A percentile compares a stretch with the other conserved stretches of the same genome.
These are phyloP conservation scores for Zychaea mexicana DNA, from an alignment of 371 early-diverging fungal species.

Conservation along the genomic window DNA sequence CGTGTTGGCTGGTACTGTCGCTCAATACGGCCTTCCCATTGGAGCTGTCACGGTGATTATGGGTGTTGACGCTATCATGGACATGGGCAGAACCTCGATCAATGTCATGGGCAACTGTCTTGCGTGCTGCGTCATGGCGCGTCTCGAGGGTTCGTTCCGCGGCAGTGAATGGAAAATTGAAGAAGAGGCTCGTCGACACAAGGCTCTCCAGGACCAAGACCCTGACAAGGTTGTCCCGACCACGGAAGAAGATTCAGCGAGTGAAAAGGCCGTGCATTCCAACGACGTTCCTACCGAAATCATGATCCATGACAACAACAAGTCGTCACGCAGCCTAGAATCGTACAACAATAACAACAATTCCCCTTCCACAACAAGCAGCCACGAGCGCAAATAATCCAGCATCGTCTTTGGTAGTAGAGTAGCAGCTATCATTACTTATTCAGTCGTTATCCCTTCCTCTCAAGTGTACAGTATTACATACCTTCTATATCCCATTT, in stretches of 20 bases:
- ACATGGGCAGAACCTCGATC: slow-evolving; percentile 78
- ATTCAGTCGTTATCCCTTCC: too few relatives aligned
- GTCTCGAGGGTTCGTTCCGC: slow-evolving; percentile 76
- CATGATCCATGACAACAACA: slow-evolving; percentile 15
- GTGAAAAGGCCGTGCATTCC: neutral
- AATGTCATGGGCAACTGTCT: slow-evolving; percentile 80
- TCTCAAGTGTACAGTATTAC: too few relatives aligned
- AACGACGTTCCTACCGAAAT: slow-evolving; percentile 7
- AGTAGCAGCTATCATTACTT: too few relatives aligned
- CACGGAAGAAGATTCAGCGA: neutral
- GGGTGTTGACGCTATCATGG: slow-evolving; percentile 78
- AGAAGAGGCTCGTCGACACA: slow-evolving; percentile 40
- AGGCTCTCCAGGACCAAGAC: slow-evolving; percentile 48
- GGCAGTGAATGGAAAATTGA: slow-evolving; percentile 50
- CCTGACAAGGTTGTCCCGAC: slow-evolving; percentile 28
- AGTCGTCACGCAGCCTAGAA: neutral
- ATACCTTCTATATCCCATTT: too few relatives aligned
- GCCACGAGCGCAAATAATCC: neutral
- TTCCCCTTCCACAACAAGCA: too few relatives aligned
- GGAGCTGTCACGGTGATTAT: slow-evolving; percentile 20
- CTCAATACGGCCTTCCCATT: slow-evolving; percentile 23
- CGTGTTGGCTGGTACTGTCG: slow-evolving; percentile 58
- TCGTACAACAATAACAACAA: neutral
- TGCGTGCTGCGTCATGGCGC: slow-evolving; percentile 72
- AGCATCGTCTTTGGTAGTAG: too few relatives aligned